Percentiles rank a stretch among this genome's conserved stretches.
Conservation (phyloP, 1,139 yeast genomes). For the Yamadazyma dendronema region DNA sequence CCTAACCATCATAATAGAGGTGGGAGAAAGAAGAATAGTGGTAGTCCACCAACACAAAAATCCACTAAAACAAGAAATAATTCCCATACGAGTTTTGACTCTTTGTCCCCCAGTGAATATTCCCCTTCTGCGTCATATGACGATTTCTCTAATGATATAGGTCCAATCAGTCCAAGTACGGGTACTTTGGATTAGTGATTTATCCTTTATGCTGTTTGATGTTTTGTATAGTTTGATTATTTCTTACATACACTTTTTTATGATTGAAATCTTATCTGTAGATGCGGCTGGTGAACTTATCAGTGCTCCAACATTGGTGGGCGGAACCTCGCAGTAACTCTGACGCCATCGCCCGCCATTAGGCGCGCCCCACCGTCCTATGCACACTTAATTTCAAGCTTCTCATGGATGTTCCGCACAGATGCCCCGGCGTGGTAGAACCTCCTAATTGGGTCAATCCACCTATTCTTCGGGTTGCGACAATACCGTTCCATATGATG, state of each 20-base stretch:
- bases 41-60: slow-evolving; percentile 1
- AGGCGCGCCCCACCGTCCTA: no score
- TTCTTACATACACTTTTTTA: no score
- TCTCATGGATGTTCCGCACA: neutral
- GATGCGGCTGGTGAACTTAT: neutral
- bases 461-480: neutral
- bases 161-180: neutral
- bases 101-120: neutral
- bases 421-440: neutral
- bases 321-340: no score
- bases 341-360: no score
- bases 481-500: neutral
- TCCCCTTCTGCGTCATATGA: neutral
- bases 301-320: no score
- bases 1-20: slow-evolving; percentile 26
- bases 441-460: neutral
- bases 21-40: slow-evolving; percentile 22
- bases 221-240: neutral
- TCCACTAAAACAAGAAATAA: neutral
- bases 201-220: no score
- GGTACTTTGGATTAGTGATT: neutral
- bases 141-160: neutral
- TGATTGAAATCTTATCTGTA: neutral
- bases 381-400: no score
- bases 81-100: neutral